A percentile compares a stretch with the other conserved stretches of the same genome.
Evolutionary conservation across 257 asterid species (phyloP).

Genomic region (Rehmannia glutinosa): DNA sequence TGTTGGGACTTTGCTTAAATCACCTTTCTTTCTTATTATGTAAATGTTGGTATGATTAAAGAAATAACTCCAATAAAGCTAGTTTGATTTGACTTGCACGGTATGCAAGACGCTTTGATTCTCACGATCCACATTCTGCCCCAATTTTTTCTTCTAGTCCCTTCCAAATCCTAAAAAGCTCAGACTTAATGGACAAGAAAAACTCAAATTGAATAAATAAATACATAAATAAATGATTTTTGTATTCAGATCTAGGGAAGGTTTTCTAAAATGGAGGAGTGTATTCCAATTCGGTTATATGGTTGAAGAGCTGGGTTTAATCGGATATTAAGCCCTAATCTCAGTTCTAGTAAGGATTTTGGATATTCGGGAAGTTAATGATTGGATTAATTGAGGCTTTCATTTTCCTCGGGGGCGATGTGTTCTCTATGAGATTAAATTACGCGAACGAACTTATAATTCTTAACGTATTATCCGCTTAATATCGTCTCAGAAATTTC

Average conservation of each 20-base stretch:
- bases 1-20: no score
- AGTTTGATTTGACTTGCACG: no score
- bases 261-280: constrained; percentile 2
- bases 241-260: constrained; percentile 27
- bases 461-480: background rate
- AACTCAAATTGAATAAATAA: background rate
- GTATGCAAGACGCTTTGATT: no score
- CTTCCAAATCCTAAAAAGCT: constrained; percentile 28
- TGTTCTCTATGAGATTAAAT: background rate
- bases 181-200: constrained; percentile 13
- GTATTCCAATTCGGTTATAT: background rate
- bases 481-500: background rate
- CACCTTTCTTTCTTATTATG: no score
- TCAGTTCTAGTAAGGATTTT: background rate
- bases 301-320: constrained; percentile 23
- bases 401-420: background rate
- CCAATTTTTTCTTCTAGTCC: constrained; percentile 24
- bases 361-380: background rate
- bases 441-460: background rate
- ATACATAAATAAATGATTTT: background rate
- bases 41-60: no score
- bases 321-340: constrained; percentile 5
- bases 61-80: no score
- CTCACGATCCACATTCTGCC: constrained; percentile 24
- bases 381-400: background rate